phyloP scores from a whole-genome alignment of 1,284 basidiomycete species.

The Apiotrichum porosum region DNA sequence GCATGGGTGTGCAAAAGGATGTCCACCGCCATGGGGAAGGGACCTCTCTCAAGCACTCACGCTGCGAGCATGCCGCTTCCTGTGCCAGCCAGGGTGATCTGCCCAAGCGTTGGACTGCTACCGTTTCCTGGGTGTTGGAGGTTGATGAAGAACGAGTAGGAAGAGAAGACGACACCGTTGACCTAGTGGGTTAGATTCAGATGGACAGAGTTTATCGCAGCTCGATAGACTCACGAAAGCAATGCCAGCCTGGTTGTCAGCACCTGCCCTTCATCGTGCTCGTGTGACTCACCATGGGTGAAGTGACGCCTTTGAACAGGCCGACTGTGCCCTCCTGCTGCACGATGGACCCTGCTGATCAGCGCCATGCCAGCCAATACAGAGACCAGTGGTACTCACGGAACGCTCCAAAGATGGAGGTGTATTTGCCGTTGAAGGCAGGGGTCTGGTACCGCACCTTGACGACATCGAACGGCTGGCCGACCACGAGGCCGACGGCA shows the following conservation, averaged over 20 bases:
- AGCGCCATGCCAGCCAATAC: not conserved
- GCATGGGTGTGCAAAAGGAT: not conserved
- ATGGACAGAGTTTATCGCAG: not conserved
- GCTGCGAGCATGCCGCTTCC: conserved; percentile 70
- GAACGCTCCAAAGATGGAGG: conserved; percentile 39
- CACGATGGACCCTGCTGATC: conserved; percentile 25
- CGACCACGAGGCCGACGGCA: conserved; percentile 46
- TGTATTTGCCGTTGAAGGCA: conserved; percentile 39
- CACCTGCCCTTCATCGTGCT: too few species aligned
- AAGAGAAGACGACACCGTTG: conserved; percentile 48
- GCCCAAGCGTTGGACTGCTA: conserved; percentile 42
- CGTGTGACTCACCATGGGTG: conserved; percentile 42
- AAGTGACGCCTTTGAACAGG: conserved; percentile 48
- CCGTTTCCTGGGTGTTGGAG: conserved; percentile 24
- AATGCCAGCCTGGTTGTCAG: conserved; percentile 36
- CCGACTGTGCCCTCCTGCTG: conserved; percentile 39
- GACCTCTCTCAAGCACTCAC: conserved; percentile 53
- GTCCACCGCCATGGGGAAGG: not conserved
- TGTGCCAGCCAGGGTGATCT: conserved; percentile 69
- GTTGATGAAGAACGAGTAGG: conserved; percentile 46
- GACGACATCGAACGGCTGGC: conserved; percentile 49
- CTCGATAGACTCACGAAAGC: conserved; percentile 45
- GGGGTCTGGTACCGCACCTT: conserved; percentile 48
- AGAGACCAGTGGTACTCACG: conserved; percentile 26
- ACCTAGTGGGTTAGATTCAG: conserved; percentile 27